These are phyloP conservation scores for Populus tomentosa DNA, from an alignment of 441 rosid species.

Conservation along the genomic window DNA sequence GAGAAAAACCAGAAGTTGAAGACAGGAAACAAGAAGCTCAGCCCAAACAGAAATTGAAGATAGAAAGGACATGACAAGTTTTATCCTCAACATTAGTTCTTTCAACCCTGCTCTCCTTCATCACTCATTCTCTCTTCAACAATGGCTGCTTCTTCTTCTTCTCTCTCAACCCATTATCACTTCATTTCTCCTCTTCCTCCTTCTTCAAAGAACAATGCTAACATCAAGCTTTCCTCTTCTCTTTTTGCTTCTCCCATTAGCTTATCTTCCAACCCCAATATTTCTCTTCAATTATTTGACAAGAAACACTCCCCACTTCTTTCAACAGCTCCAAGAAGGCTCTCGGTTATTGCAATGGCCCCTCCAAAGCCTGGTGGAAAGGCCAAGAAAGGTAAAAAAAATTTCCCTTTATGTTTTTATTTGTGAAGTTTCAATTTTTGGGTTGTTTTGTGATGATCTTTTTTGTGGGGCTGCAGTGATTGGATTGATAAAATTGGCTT, in stretches of 20 bases:
- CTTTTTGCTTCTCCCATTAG: slow-evolving; percentile 27
- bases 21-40: background rate
- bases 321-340: slow-evolving; percentile 35
- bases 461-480: slow-evolving; percentile 40
- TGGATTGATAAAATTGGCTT: slow-evolving; percentile 79
- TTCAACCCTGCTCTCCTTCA: background rate
- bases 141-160: slow-evolving; percentile 39
- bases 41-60: background rate
- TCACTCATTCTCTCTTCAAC: slow-evolving; percentile 15
- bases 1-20: background rate
- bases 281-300: slow-evolving; percentile 33
- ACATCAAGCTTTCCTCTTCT: slow-evolving; percentile 31
- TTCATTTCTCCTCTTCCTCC: slow-evolving; percentile 18
- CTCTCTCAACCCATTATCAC: slow-evolving; percentile 22
- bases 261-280: slow-evolving; percentile 33
- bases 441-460: background rate
- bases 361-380: slow-evolving; percentile 69
- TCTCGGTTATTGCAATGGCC: slow-evolving; percentile 62
- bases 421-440: background rate
- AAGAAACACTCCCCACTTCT: slow-evolving; percentile 23
- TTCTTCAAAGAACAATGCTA: background rate
- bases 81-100: slow-evolving; percentile 8
- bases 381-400: slow-evolving; percentile 50
- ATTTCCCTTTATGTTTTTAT: background rate
- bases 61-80: background rate